A percentile compares a stretch with the other conserved stretches of the same genome.
These are phyloP conservation scores for Microcyclospora tardicrescens DNA, from an alignment of 2,329 filamentous ascomycete genomes.

Conservation along the genomic window DNA sequence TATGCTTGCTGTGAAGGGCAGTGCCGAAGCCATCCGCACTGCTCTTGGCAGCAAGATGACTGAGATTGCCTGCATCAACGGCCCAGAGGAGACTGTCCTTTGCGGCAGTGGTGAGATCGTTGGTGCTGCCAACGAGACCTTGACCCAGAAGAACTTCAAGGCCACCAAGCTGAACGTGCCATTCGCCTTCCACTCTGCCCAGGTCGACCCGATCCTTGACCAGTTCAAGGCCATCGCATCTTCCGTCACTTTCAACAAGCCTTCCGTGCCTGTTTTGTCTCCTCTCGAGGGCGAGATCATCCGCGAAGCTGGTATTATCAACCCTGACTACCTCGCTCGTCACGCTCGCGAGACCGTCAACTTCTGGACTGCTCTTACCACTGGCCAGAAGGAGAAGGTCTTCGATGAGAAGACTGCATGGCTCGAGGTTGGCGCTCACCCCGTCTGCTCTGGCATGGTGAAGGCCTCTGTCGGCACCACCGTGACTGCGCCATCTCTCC, in stretches of 20 bases:
- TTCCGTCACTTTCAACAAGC: slow-evolving; percentile 44
- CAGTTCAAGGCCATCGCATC: slow-evolving; percentile 44
- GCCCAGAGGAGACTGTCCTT: slow-evolving; percentile 62
- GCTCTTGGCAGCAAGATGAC: slow-evolving; percentile 37
- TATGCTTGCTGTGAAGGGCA: slow-evolving; percentile 49
- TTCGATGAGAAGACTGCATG: slow-evolving; percentile 56
- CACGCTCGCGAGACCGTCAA: slow-evolving; percentile 58
- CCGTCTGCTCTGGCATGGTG: slow-evolving; percentile 55
- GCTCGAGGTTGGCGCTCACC: slow-evolving; percentile 64
- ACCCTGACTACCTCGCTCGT: slow-evolving; percentile 49
- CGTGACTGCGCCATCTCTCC: slow-evolving; percentile 47
- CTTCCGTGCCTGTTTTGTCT: slow-evolving; percentile 52
- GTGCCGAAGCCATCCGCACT: slow-evolving; percentile 39
- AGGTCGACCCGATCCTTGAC: slow-evolving; percentile 50
- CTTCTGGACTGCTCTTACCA: slow-evolving; percentile 50
- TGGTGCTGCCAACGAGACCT: slow-evolving; percentile 36
- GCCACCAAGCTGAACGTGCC: slow-evolving; percentile 51
- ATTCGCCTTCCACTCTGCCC: slow-evolving; percentile 54
- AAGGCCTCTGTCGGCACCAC: slow-evolving; percentile 49
- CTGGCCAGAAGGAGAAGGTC: slow-evolving; percentile 43
- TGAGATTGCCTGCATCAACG: slow-evolving; percentile 62
- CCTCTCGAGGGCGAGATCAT: slow-evolving; percentile 51
- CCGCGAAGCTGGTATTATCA: slow-evolving; percentile 42
- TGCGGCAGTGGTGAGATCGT: slow-evolving; percentile 49
- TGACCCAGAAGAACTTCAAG: slow-evolving; percentile 44